Conservation (phyloP, 2,329 filamentous ascomycete species). For the Graphilbum sp. region DNA sequence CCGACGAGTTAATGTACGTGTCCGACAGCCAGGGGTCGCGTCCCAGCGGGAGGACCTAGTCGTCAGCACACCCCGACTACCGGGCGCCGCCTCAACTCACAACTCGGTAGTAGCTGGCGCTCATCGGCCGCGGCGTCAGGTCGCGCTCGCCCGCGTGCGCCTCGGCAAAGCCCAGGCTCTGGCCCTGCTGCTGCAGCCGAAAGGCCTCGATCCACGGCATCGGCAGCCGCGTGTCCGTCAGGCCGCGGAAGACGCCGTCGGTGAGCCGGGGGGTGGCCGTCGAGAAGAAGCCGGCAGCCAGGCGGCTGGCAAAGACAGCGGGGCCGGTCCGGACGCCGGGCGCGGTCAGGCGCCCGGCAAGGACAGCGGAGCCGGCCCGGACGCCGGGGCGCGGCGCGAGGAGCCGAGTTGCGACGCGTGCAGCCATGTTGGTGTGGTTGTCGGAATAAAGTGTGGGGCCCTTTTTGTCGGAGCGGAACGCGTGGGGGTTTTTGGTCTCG, state of each 20-base stretch:
- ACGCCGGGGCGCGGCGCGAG: too few relatives aligned
- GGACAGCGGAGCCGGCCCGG: too few relatives aligned
- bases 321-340: too few relatives aligned
- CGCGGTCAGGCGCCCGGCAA: too few relatives aligned
- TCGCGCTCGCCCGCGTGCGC: constrained; percentile 27
- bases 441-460: too few relatives aligned
- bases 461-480: too few relatives aligned
- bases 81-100: too few relatives aligned
- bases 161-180: constrained; percentile 12
- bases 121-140: constrained; percentile 51
- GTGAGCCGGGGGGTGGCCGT: constrained; percentile 10
- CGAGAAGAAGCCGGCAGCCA: constrained; percentile 1
- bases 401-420: too few relatives aligned
- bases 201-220: constrained; percentile 57
- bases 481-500: too few relatives aligned
- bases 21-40: constrained; percentile 64
- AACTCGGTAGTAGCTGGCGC: constrained; percentile 52
- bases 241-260: constrained; percentile 21
- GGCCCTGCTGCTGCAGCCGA: constrained; percentile 31
- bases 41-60: constrained; percentile 41
- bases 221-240: constrained; percentile 18
- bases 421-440: too few relatives aligned
- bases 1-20: constrained; percentile 60
- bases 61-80: too few relatives aligned
- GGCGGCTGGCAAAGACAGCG: neutral